Conservation (phyloP, 1,284 basidiomycete species). For the Ceratobasidium sp. region DNA sequence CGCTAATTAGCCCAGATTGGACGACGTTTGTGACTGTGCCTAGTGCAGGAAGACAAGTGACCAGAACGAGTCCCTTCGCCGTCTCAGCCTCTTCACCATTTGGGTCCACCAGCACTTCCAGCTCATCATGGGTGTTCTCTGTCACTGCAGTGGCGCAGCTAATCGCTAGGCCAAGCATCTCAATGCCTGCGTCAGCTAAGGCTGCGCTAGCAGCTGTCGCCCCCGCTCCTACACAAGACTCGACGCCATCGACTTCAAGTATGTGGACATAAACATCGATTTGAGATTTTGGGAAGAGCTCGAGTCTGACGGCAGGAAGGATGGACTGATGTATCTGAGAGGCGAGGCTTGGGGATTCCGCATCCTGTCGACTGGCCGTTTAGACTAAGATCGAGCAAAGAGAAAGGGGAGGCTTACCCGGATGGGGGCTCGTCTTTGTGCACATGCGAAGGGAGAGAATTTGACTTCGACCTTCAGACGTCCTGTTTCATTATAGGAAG, state of each 20-base stretch:
- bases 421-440: conserved; percentile 82
- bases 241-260: conserved; percentile 90
- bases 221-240: conserved; percentile 86
- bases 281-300: conserved; percentile 92
- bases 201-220: conserved; percentile 92
- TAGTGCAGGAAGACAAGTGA: conserved; percentile 92
- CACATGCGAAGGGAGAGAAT: conserved; percentile 93
- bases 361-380: conserved; percentile 73
- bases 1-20: conserved; percentile 77
- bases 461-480: conserved; percentile 96
- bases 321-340: conserved; percentile 90
- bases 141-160: conserved; percentile 71
- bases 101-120: conserved; percentile 82
- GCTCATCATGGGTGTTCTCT: not conserved
- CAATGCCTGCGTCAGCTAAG: conserved; percentile 89
- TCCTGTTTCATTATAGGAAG: conserved; percentile 86
- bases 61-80: conserved; percentile 74
- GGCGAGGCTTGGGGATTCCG: conserved; percentile 89
- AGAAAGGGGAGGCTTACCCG: conserved; percentile 71
- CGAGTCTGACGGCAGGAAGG: conserved; percentile 86
- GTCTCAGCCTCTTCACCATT: conserved; percentile 73
- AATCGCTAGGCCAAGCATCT: conserved; percentile 86
- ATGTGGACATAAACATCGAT: conserved; percentile 94
- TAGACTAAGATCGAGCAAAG: conserved; percentile 39
- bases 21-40: conserved; percentile 86